Evolutionary conservation across 345 rosid genomes (phyloP), one percentile per base, ranked within the genome.

Genomic region (Combretum micranthum): DNA sequence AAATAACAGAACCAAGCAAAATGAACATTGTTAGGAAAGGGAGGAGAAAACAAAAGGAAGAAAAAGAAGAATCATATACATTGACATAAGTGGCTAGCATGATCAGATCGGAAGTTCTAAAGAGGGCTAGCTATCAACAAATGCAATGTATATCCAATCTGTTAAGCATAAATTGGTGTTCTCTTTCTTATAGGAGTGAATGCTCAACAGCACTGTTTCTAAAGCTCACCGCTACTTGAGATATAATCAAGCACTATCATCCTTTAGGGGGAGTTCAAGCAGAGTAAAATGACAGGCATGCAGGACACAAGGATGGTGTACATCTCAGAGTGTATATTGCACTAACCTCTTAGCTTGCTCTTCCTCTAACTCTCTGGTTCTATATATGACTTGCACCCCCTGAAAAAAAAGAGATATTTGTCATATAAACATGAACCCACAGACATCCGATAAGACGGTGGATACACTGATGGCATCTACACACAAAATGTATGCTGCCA

Each of bases 281-380:
- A 4, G 39, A 32, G 39, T 32, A 32, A 32, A 32, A 32, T 32
- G 39, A 32, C 10, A 32, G 39, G 9, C 9, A 32, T 32, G 39
- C 39, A 32, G 39, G 39, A 32, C 9, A 32, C 39, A 7, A 32
- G 39, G 39, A 32, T 32, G 57, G 32, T 37, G 37, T 47, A 21
- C 20, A 32, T 15, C 47, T 11, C 5, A 43, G 43, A n/a, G 16
- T n/a, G 20, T 2, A 44, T 47, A 25, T 43, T 47, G 42, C 51
- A 17, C 71, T 20, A 48, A 87, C 97, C 99, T 87, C 65, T 73
- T 87, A 62, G 90, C 90, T 69, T 93, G 97, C 44, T 75, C 80
- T 67, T 83, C 97, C 78, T 93, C 97, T 50, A 89, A 66, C 58
- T 89, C 95, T 68, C 73, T 89, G 17, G 94, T 89, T 63, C 97